phyloP scores from a whole-genome alignment of 768 basidiomycete genomes.

The Lentinula raphanica region DNA sequence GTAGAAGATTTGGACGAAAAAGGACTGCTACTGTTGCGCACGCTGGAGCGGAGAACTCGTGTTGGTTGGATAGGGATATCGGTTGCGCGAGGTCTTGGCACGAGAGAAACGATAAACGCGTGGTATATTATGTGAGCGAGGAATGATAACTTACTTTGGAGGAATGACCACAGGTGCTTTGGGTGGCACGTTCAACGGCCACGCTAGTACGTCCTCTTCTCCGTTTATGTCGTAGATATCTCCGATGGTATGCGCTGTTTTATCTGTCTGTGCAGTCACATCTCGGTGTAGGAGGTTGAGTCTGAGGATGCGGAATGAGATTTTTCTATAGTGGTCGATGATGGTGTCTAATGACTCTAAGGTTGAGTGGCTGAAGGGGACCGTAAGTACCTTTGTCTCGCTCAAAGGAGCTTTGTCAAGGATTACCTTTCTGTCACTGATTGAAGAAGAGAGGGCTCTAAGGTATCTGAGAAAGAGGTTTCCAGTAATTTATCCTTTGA shows the following conservation, averaged over 20 bases:
- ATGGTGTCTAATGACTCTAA: background rate
- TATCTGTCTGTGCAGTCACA: conserved; percentile 1
- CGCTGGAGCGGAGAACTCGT: background rate
- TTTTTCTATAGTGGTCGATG: background rate
- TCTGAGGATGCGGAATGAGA: conserved; percentile 2
- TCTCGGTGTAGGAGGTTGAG: conserved; percentile 2
- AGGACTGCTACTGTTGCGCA: background rate
- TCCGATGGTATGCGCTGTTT: background rate
- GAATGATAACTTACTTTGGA: background rate
- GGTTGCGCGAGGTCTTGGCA: background rate
- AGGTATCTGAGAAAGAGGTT: background rate
- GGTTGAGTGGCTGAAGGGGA: background rate
- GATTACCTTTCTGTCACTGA: background rate
- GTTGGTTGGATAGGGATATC: background rate
- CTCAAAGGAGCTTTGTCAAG: too few relatives aligned
- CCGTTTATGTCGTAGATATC: conserved; percentile 5
- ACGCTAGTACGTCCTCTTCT: background rate
- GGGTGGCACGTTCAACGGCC: background rate
- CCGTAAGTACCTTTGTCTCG: background rate
- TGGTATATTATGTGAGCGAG: background rate
- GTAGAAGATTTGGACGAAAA: background rate
- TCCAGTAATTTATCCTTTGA: background rate
- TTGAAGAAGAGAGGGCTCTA: background rate
- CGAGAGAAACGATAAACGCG: background rate
- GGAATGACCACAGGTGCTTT: background rate